Percentiles rank a stretch among this genome's conserved stretches.
Evolutionary conservation across 2,329 filamentous ascomycete species (phyloP).

Genomic region (Leptodontidium sp.): DNA sequence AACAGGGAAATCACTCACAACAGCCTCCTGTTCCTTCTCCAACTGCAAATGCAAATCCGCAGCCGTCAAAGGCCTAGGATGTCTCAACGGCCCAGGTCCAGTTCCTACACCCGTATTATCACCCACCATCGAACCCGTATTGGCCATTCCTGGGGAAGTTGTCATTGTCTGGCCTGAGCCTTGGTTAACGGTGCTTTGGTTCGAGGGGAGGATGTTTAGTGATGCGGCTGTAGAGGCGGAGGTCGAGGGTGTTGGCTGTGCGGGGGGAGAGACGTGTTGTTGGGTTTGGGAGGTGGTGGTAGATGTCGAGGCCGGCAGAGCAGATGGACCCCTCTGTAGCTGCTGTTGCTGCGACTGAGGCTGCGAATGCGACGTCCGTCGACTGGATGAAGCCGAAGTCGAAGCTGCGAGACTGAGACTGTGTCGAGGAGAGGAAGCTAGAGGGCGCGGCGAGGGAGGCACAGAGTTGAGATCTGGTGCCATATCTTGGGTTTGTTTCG

Average conservation of each 20-base stretch:
- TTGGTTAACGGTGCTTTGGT: constrained; percentile 44
- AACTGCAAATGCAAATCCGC: constrained; percentile 89
- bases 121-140: constrained; percentile 25
- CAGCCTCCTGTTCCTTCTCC: constrained; percentile 94
- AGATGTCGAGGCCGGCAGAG: constrained; percentile 1
- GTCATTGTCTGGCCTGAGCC: constrained; percentile 26
- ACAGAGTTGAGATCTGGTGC: constrained; percentile 49
- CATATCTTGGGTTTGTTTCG: constrained; percentile 36
- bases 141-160: constrained; percentile 36
- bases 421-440: constrained; percentile 38
- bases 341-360: constrained; percentile 3
- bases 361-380: constrained; percentile 44
- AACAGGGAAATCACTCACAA: constrained; percentile 63
- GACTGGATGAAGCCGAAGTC: constrained; percentile 37
- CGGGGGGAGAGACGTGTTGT: constrained; percentile 19
- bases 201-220: constrained; percentile 45
- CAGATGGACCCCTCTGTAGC: constrained; percentile 35
- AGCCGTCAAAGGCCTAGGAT: constrained; percentile 86
- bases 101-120: constrained; percentile 58
- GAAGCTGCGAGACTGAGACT: constrained; percentile 34
- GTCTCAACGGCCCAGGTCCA: constrained; percentile 78
- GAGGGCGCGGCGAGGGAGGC: constrained; percentile 44
- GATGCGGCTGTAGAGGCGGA: constrained; percentile 38
- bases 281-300: constrained; percentile 33
- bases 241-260: constrained; percentile 28